phyloP scores from a whole-genome alignment of 2,329 filamentous ascomycete species.

The Colletotrichum melonis region DNA sequence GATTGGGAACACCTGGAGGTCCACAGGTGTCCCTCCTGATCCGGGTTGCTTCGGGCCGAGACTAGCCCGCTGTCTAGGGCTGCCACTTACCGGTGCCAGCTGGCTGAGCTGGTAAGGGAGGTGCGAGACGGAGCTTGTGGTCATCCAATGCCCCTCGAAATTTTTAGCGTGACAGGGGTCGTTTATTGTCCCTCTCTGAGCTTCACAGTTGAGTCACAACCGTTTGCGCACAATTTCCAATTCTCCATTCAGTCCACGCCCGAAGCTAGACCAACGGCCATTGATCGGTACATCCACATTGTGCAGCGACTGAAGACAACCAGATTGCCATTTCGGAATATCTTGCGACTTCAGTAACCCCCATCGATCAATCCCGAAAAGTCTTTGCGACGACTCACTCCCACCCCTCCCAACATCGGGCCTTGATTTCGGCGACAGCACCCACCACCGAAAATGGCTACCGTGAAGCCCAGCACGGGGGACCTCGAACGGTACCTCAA shows the following conservation, averaged over 20 bases:
- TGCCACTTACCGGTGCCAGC: slow-evolving; percentile 17
- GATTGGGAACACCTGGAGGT: slow-evolving; percentile 3
- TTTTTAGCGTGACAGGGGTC: slow-evolving; percentile 35
- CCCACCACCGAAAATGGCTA: slow-evolving; percentile 60
- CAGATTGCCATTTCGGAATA: neutral
- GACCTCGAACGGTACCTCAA: slow-evolving; percentile 83
- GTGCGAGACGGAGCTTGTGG: neutral
- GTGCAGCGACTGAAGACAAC: neutral
- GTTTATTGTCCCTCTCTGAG: slow-evolving; percentile 21
- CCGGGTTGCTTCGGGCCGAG: slow-evolving; percentile 30
- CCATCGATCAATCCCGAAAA: neutral
- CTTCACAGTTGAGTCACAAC: slow-evolving; percentile 35
- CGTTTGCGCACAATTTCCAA: slow-evolving; percentile 28
- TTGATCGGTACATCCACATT: slow-evolving; percentile 5
- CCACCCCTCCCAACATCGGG: slow-evolving; percentile 6
- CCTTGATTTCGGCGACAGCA: slow-evolving; percentile 9
- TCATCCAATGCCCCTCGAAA: slow-evolving; percentile 33
- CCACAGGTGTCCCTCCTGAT: neutral
- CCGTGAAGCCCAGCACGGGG: slow-evolving; percentile 71
- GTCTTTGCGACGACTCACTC: slow-evolving; percentile 20
- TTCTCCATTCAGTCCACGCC: slow-evolving; percentile 7
- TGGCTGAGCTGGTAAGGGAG: neutral
- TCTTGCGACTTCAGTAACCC: slow-evolving; percentile 1
- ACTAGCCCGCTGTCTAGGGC: neutral
- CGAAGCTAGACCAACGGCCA: neutral